Percentiles rank a stretch among this genome's conserved stretches.
Evolutionary conservation across 768 basidiomycete genomes (phyloP).

Genomic region (Tremella mesenterica): DNA sequence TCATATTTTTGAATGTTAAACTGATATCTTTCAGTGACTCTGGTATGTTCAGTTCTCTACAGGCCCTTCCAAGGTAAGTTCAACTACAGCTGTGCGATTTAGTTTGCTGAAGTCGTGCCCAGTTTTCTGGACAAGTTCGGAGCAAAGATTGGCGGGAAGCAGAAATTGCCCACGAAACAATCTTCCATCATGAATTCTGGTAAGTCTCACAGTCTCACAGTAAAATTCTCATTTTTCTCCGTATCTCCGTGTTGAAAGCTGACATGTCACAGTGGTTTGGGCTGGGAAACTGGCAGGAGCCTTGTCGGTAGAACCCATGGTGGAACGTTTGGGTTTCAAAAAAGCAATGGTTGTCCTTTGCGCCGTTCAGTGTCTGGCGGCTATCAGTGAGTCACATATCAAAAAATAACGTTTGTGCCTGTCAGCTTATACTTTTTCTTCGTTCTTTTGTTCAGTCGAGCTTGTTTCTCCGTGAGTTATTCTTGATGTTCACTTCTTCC

Average conservation of each 20-base stretch:
- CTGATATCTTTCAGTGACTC: background rate
- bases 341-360: constrained; percentile 1
- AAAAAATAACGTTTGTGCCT: background rate
- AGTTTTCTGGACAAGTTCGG: constrained; percentile 19
- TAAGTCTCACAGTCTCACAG: too few species aligned
- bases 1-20: background rate
- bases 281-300: background rate
- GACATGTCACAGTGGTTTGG: background rate
- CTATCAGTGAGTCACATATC: constrained; percentile 11
- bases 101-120: constrained; percentile 16
- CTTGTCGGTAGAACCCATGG: constrained; percentile 13
- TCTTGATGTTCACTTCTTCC: background rate
- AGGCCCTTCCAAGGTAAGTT: too few species aligned
- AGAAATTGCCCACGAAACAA: constrained; percentile 7
- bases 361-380: constrained; percentile 12
- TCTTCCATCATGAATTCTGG: constrained; percentile 19
- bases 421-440: background rate
- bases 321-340: constrained; percentile 12
- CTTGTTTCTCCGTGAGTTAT: constrained; percentile 4
- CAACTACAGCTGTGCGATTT: constrained; percentile 13
- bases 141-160: background rate
- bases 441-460: constrained; percentile 14
- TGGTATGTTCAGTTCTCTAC: background rate
- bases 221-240: too few species aligned
- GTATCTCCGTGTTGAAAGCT: background rate